Evolutionary conservation across 805 yeast genomes (phyloP), one percentile per base, ranked within the genome.

Genomic region (Candida bentonensis): DNA sequence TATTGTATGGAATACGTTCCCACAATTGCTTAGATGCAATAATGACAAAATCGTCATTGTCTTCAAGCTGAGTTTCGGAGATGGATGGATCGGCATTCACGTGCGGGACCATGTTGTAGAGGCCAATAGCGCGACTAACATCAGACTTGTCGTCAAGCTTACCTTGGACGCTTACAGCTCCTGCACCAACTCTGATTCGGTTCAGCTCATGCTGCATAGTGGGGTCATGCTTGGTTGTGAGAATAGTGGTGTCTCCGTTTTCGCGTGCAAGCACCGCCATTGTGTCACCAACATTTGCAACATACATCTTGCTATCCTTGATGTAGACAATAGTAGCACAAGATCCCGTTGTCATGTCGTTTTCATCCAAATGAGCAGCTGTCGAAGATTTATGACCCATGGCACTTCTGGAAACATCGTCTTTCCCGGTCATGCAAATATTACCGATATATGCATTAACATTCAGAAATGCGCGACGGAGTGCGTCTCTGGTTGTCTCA

Each of bases 61-160:
- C 74, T 0, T 81, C 69, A 25, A 85, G 59, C 23, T 72, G 68
- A 21, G 76, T 64, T 43, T 74, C 77, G 13, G 78, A 69, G 22
- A 86, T 78, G 54, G 80, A 82, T 2, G 98, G 96, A 1, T 85
- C 86, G 0, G 95, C 82, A 56, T 82, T 86, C 22, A 89, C 76
- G 57, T 86, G 95, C 1, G 96, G 96, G 39, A 87, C 69, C 50
- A 81, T 70, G 51, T 82, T 82, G 59, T 82, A 81, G 57, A 82
- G 88, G 0, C 99, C 99, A 44, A 86, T 88, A 25, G 95, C 94
- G 53, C 97, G 73, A 1, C 96, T 84, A 42, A 87, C 83, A 42
- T 78, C 79, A 15, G 85, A 71, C 23, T 76, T 78, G 34, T 94
- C 94, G 59, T 89, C 95, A 40, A 87, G 70, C 49, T 81, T 79